These are phyloP conservation scores for Nicotiana paniculata DNA, from an alignment of 257 asterid species.

Conservation along the genomic window DNA sequence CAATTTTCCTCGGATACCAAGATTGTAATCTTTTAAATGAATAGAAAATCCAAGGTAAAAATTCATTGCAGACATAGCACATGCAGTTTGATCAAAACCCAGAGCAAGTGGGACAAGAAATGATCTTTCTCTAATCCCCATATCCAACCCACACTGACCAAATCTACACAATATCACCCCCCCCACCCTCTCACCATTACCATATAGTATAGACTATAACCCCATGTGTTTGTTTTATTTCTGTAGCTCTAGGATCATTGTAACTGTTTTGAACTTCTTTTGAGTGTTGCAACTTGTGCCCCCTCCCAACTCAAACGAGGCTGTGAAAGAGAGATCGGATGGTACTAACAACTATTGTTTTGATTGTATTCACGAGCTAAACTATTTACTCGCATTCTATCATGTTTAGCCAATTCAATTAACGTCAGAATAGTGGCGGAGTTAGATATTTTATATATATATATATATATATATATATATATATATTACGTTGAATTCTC, in stretches of 20 bases:
- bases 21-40: neutral
- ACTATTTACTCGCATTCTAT: neutral
- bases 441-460: no score
- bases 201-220: neutral
- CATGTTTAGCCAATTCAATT: neutral
- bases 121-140: constrained; percentile 11
- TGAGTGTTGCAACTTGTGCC: neutral
- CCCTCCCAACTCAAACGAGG: neutral
- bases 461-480: no score
- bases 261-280: neutral
- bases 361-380: neutral
- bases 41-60: neutral
- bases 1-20: neutral
- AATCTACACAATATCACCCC: constrained; percentile 1
- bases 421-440: neutral
- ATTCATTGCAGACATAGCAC: constrained; percentile 19
- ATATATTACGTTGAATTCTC: no score
- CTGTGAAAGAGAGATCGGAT: neutral
- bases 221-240: neutral
- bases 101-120: constrained; percentile 17
- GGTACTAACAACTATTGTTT: neutral
- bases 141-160: constrained; percentile 12
- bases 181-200: neutral
- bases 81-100: constrained; percentile 11
- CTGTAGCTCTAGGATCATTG: neutral